phyloP scores from a whole-genome alignment of 2,329 filamentous ascomycete genomes.

The Fusarium sp. region DNA sequence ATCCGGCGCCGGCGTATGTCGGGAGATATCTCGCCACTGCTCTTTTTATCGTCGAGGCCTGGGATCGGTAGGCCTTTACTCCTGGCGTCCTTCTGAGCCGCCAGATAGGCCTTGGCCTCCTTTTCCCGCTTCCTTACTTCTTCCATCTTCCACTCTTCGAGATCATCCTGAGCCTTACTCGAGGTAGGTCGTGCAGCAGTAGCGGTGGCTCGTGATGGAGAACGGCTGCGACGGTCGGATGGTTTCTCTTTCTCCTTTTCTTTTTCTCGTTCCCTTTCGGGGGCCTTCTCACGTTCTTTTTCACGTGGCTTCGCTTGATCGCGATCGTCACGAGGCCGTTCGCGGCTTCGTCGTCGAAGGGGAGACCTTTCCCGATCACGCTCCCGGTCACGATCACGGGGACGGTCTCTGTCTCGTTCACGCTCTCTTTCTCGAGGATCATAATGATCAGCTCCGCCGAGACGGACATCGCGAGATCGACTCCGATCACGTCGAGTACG shows the following conservation, averaged over 20 bases:
- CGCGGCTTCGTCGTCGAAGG: slow-evolving; percentile 47
- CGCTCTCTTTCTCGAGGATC: slow-evolving; percentile 53
- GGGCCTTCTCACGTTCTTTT: slow-evolving; percentile 34
- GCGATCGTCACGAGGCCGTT: slow-evolving; percentile 44
- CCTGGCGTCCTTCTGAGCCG: slow-evolving; percentile 71
- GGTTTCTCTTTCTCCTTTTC: slow-evolving; percentile 32
- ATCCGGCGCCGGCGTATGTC: slow-evolving; percentile 52
- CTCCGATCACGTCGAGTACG: slow-evolving; percentile 50
- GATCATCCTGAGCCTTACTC: slow-evolving; percentile 61
- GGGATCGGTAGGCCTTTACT: slow-evolving; percentile 70
- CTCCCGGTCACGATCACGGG: slow-evolving; percentile 43
- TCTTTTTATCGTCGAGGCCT: slow-evolving; percentile 67
- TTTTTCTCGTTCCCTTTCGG: slow-evolving; percentile 33
- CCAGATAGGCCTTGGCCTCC: slow-evolving; percentile 74
- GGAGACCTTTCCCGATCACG: slow-evolving; percentile 38
- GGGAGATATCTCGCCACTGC: slow-evolving; percentile 61
- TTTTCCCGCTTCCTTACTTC: slow-evolving; percentile 73
- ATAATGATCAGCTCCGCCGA: slow-evolving; percentile 50
- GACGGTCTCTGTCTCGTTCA: slow-evolving; percentile 41
- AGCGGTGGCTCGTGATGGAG: slow-evolving; percentile 58
- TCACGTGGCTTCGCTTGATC: slow-evolving; percentile 43
- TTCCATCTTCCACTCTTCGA: slow-evolving; percentile 70
- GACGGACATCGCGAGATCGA: slow-evolving; percentile 47
- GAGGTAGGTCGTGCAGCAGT: slow-evolving; percentile 56
- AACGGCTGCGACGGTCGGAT: slow-evolving; percentile 60